phyloP scores from a whole-genome alignment of 2,329 filamentous ascomycete species.

The Sporothrix protearum region DNA sequence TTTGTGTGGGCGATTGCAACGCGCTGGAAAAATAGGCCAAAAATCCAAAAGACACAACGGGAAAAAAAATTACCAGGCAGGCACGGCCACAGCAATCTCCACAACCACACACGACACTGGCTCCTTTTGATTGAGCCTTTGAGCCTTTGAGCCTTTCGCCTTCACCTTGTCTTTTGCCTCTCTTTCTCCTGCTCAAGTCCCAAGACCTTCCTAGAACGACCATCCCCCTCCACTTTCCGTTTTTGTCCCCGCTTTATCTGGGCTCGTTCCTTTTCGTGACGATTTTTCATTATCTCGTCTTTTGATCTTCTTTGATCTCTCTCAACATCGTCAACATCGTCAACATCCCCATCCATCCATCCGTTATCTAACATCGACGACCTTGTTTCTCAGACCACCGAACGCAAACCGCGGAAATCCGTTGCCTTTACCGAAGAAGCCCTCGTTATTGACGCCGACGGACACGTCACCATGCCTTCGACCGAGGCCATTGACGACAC shows the following conservation, averaged over 20 bases:
- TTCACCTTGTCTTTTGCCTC: slow-evolving; percentile 6
- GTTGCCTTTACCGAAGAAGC: slow-evolving; percentile 89
- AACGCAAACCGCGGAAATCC: slow-evolving; percentile 57
- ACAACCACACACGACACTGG: neutral
- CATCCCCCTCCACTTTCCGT: neutral
- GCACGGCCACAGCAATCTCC: slow-evolving; percentile 9
- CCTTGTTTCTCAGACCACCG: slow-evolving; percentile 13
- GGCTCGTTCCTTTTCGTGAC: slow-evolving; percentile 10
- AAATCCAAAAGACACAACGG: slow-evolving; percentile 10
- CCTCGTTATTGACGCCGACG: slow-evolving; percentile 84
- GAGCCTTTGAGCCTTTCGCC: neutral
- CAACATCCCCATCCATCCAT: neutral
- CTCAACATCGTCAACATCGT: neutral
- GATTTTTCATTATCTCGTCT: slow-evolving; percentile 21
- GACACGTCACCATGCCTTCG: slow-evolving; percentile 68
- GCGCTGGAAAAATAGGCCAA: slow-evolving; percentile 19
- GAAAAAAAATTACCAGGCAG: slow-evolving; percentile 21
- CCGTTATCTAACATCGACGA: slow-evolving; percentile 4
- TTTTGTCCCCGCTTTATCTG: slow-evolving; percentile 23
- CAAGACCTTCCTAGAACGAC: slow-evolving; percentile 7
- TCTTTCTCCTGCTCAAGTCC: neutral
- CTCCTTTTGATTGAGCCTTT: neutral
- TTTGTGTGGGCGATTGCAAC: slow-evolving; percentile 16
- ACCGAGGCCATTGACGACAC: slow-evolving; percentile 67
- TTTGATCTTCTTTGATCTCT: too few species aligned